phyloP scores from a whole-genome alignment of 345 rosid species.

The Salix udensis region DNA sequence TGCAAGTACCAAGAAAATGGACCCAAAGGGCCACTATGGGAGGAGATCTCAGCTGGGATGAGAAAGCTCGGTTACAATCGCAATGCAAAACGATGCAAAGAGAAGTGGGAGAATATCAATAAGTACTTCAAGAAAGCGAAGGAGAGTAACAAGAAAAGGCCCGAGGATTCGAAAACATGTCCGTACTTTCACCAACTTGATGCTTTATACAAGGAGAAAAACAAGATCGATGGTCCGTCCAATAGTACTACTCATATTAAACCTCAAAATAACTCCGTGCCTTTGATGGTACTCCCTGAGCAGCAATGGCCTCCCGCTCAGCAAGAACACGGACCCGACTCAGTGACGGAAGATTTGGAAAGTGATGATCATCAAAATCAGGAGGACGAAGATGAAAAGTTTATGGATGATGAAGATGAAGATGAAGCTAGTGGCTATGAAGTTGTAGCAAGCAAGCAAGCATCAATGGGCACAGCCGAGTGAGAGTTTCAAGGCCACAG shows the following conservation, averaged over 20 bases:
- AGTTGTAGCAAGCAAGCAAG: conserved; percentile 47
- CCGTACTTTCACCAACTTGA: conserved; percentile 73
- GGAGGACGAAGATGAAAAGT: conserved; percentile 44
- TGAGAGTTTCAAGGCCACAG: neutral
- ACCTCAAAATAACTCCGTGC: conserved; percentile 40
- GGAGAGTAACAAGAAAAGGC: conserved; percentile 69
- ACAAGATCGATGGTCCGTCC: conserved; percentile 27
- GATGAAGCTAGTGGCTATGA: conserved; percentile 55
- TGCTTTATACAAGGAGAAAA: conserved; percentile 58
- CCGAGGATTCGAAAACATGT: conserved; percentile 74
- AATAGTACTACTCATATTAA: conserved; percentile 24
- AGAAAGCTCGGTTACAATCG: conserved; percentile 57
- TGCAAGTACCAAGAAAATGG: conserved; percentile 55
- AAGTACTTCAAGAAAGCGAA: conserved; percentile 80
- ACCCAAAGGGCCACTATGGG: conserved; percentile 77
- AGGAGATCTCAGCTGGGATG: conserved; percentile 66
- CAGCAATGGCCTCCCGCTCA: conserved; percentile 64
- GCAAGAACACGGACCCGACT: conserved; percentile 11
- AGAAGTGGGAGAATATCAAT: conserved; percentile 82
- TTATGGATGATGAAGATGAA: conserved; percentile 22
- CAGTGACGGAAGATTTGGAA: conserved; percentile 34
- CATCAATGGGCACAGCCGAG: conserved; percentile 24
- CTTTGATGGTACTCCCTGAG: conserved; percentile 62
- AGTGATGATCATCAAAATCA: conserved; percentile 29
- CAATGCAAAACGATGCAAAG: conserved; percentile 70